phyloP scores from a whole-genome alignment of 331 rosid species.

The Arachis monticola region DNA sequence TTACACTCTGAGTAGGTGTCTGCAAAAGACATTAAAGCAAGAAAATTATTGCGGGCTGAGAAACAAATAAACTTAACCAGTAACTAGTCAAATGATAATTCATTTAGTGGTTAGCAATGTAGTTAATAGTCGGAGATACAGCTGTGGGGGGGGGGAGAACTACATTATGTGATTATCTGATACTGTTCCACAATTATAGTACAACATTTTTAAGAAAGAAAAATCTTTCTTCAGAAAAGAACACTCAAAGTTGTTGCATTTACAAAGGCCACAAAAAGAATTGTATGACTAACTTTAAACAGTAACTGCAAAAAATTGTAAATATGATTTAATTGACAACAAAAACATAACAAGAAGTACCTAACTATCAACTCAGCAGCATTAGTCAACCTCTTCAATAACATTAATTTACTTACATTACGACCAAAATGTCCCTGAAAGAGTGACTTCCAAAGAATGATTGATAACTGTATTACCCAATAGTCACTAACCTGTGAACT shows the following conservation, averaged over 20 bases:
- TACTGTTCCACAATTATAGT: conserved; percentile 22
- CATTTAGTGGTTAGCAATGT: conserved; percentile 14
- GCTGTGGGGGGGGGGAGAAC: background rate
- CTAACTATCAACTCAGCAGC: conserved; percentile 4
- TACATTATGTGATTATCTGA: conserved; percentile 18
- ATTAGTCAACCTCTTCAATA: conserved; percentile 29
- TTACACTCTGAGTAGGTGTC: conserved; percentile 54
- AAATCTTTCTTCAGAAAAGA: background rate
- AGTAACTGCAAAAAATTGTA: conserved; percentile 2
- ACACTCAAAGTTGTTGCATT: conserved; percentile 11
- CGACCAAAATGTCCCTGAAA: conserved; percentile 34
- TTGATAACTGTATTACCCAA: conserved; percentile 39
- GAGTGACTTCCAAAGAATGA: conserved; percentile 24
- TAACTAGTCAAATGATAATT: conserved; percentile 24
- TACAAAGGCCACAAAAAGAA: background rate
- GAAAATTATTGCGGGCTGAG: conserved; percentile 31
- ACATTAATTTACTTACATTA: conserved; percentile 16
- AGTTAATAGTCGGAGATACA: conserved; percentile 17
- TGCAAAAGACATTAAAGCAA: conserved; percentile 32
- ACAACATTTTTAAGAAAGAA: background rate
- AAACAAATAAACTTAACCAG: conserved; percentile 34
- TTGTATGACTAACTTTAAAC: background rate
- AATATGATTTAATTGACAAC: conserved; percentile 4
- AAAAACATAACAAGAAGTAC: conserved; percentile 6
- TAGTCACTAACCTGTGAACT: conserved; percentile 63